Evolutionary conservation across 163 green algal genomes (phyloP).

Genomic region (Chloromonas sp.): DNA sequence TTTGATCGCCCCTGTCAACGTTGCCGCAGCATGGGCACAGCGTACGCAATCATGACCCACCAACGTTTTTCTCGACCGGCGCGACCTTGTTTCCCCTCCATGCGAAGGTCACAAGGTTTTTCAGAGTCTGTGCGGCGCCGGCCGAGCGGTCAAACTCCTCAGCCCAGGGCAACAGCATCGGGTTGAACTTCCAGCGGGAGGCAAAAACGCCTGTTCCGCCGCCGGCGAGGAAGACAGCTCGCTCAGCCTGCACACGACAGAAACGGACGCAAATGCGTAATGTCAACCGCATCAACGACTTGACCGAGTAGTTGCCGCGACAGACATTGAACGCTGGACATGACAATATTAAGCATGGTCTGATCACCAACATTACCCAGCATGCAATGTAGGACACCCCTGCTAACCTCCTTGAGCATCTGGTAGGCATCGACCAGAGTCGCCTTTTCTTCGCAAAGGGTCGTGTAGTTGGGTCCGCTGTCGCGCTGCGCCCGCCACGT

Average conservation of each 20-base stretch:
- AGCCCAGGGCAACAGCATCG: background rate
- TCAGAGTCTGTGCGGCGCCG: background rate
- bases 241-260: background rate
- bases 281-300: background rate
- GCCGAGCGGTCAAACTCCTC: background rate
- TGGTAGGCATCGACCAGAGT: background rate
- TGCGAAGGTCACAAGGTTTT: background rate
- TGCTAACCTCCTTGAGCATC: background rate
- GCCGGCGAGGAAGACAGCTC: background rate
- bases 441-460: background rate
- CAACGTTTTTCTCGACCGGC: background rate
- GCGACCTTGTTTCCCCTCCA: background rate
- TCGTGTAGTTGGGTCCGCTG: background rate
- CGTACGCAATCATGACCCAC: too few species aligned
- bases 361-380: background rate
- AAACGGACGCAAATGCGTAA: background rate
- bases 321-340: background rate
- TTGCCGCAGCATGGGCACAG: too few species aligned
- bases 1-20: too few species aligned
- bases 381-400: background rate
- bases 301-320: background rate
- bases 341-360: background rate
- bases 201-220: background rate
- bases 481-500: background rate
- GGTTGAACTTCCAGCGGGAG: constrained; percentile 1